phyloP scores from a whole-genome alignment of 306 rosid genomes.

The Cicer bijugum region DNA sequence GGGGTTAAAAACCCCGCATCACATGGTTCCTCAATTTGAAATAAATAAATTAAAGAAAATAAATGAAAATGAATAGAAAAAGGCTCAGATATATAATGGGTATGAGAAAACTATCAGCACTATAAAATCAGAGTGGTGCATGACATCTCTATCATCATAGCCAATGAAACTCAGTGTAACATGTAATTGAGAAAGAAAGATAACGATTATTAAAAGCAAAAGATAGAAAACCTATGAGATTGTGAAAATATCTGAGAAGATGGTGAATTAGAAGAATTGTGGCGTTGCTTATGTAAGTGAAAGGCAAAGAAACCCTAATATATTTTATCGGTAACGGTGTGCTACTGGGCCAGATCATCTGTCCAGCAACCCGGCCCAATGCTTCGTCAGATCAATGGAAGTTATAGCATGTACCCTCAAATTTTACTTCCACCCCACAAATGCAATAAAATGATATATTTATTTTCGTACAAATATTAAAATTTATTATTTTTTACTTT shows the following conservation, averaged over 20 bases:
- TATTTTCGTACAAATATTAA: too few relatives aligned
- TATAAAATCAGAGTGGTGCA: constrained; percentile 92
- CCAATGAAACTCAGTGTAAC: not conserved
- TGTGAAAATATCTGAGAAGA: not conserved
- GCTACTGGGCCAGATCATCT: too few relatives aligned
- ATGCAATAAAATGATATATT: too few relatives aligned
- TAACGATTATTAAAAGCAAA: too few relatives aligned
- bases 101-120: constrained; percentile 82
- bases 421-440: too few relatives aligned
- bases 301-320: too few relatives aligned
- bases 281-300: not conserved
- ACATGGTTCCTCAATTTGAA: constrained; percentile 50
- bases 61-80: not conserved
- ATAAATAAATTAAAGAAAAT: not conserved
- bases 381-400: too few relatives aligned
- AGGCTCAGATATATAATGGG: constrained; percentile 67
- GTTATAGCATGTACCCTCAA: too few relatives aligned
- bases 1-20: constrained; percentile 62
- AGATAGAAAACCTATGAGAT: too few relatives aligned
- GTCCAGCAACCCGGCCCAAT: too few relatives aligned
- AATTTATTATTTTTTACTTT: too few relatives aligned
- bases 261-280: not conserved
- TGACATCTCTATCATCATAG: constrained; percentile 86
- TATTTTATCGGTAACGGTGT: too few relatives aligned
- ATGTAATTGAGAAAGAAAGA: not conserved